Percentiles rank a stretch among this genome's conserved stretches.
Evolutionary conservation across 2,329 filamentous ascomycete genomes (phyloP).

Genomic region (Cladosporium sp.): DNA sequence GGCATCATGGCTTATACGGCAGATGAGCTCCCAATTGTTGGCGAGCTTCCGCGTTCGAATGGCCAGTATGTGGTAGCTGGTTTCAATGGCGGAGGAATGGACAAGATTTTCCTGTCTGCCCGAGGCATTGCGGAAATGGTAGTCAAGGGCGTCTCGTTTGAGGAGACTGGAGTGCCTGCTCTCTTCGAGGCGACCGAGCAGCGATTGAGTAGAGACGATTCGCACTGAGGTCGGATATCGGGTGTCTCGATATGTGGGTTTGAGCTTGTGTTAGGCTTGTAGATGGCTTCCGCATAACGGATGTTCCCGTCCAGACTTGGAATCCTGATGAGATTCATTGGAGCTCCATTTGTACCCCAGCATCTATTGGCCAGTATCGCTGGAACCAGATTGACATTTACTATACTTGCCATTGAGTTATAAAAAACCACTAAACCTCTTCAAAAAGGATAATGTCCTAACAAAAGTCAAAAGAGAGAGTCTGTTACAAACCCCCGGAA

Average conservation of each 20-base stretch:
- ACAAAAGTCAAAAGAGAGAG: not conserved
- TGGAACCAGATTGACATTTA: no score
- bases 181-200: not conserved
- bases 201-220: not conserved
- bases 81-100: conserved; percentile 53
- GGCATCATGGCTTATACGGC: conserved; percentile 26
- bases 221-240: not conserved
- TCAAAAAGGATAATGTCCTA: no score
- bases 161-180: not conserved
- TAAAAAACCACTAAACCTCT: no score
- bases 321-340: no score
- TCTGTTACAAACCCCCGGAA: conserved; percentile 17
- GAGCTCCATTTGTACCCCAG: no score
- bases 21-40: conserved; percentile 49
- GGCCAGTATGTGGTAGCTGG: conserved; percentile 53
- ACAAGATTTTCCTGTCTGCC: conserved; percentile 40
- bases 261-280: no score
- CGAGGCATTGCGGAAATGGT: not conserved
- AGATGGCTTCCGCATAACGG: no score
- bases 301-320: no score
- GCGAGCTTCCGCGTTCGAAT: conserved; percentile 40
- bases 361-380: no score
- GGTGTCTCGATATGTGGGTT: no score
- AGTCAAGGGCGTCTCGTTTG: not conserved
- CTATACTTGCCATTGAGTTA: no score